Evolutionary conservation across 2,329 filamentous ascomycete genomes (phyloP).

Genomic region (Phyllosticta citrichinensis): DNA sequence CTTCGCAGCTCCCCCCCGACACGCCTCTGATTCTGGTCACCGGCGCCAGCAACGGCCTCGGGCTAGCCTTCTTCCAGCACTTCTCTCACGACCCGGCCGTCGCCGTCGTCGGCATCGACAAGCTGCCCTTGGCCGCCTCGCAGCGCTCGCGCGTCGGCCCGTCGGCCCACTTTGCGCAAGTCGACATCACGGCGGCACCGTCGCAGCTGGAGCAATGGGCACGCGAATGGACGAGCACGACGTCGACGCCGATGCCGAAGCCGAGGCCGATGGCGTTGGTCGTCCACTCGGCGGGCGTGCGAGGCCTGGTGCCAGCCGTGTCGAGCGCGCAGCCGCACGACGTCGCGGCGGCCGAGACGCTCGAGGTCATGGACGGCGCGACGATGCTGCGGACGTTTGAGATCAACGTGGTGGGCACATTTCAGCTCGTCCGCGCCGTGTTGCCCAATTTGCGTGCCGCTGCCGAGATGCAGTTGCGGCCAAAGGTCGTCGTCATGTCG

Average conservation of each 20-base stretch:
- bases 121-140: not conserved
- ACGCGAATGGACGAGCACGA: not conserved
- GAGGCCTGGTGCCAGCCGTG: slow-evolving; percentile 31
- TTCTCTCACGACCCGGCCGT: not conserved
- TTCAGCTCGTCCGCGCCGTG: slow-evolving; percentile 29
- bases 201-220: not conserved
- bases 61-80: slow-evolving; percentile 22
- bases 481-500: slow-evolving; percentile 34
- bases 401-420: slow-evolving; percentile 34
- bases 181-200: not conserved
- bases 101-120: slow-evolving; percentile 4
- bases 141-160: not conserved
- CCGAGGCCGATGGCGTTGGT: slow-evolving; percentile 26
- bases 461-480: not conserved
- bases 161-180: not conserved
- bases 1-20: not conserved
- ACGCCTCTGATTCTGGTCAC: slow-evolving; percentile 22
- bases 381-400: slow-evolving; percentile 32
- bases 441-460: slow-evolving; percentile 22
- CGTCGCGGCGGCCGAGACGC: slow-evolving; percentile 32
- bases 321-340: slow-evolving; percentile 19
- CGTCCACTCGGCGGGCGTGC: slow-evolving; percentile 36
- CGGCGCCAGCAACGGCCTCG: slow-evolving; percentile 30
- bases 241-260: not conserved
- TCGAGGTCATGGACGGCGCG: slow-evolving; percentile 28